phyloP scores from a whole-genome alignment of 1,139 yeast species.

The Petasospora fabianii region DNA sequence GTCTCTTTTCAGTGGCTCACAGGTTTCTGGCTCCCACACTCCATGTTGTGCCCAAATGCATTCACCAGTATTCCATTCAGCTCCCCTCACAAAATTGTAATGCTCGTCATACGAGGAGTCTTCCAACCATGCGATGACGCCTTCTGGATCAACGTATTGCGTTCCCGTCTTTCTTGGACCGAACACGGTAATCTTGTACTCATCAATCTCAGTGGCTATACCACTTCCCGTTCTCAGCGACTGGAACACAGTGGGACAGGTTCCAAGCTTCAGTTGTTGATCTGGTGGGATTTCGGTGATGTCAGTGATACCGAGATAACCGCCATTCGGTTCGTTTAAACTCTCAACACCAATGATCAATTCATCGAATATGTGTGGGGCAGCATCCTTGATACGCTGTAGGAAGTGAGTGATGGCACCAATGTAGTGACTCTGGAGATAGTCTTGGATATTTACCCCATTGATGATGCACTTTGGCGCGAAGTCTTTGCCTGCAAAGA shows the following conservation, averaged over 20 bases:
- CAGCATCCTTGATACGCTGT: conserved; percentile 39
- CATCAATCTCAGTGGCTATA: conserved; percentile 57
- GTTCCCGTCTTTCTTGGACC: conserved; percentile 70
- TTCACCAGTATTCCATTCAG: conserved; percentile 63
- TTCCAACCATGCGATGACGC: conserved; percentile 64
- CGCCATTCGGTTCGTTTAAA: conserved; percentile 80
- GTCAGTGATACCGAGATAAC: conserved; percentile 54
- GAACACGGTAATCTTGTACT: conserved; percentile 60
- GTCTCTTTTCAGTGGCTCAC: conserved; percentile 39
- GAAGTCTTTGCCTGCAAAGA: conserved; percentile 70
- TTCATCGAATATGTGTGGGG: conserved; percentile 52
- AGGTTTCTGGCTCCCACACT: conserved; percentile 57
- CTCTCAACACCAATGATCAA: conserved; percentile 76
- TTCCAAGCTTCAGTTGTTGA: conserved; percentile 59
- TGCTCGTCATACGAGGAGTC: conserved; percentile 47
- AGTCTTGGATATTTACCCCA: conserved; percentile 74
- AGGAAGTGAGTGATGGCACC: conserved; percentile 56
- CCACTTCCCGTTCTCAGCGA: conserved; percentile 71
- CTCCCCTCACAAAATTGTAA: conserved; percentile 67
- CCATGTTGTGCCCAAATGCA: conserved; percentile 81
- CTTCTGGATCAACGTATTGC: conserved; percentile 59
- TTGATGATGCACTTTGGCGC: conserved; percentile 70
- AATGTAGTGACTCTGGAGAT: conserved; percentile 61
- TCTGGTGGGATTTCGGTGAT: conserved; percentile 44
- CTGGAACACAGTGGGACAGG: conserved; percentile 65